phyloP scores from a whole-genome alignment of 2,329 filamentous ascomycete species.

The Aspergillus chevalieri region DNA sequence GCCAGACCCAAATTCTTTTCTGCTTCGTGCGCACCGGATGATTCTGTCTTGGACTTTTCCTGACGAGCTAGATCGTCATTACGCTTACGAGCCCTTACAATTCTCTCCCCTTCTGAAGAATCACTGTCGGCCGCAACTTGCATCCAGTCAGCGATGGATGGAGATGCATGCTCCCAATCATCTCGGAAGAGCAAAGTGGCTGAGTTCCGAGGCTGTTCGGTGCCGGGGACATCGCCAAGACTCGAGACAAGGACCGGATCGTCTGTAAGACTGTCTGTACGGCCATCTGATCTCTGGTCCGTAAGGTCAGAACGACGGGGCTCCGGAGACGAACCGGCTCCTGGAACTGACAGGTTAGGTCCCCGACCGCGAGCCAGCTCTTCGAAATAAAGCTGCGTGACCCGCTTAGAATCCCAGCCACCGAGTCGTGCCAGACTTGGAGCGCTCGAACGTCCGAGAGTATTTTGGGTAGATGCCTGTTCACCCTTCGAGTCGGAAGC shows the following conservation, averaged over 20 bases:
- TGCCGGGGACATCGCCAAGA: conserved; percentile 22
- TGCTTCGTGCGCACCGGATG: conserved; percentile 21
- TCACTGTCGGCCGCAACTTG: conserved; percentile 38
- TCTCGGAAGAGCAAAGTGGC: conserved; percentile 41
- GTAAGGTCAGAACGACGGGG: conserved; percentile 8
- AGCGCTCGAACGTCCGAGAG: conserved; percentile 42
- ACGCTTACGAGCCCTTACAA: conserved; percentile 2
- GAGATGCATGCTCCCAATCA: conserved; percentile 46
- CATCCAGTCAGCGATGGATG: conserved; percentile 46
- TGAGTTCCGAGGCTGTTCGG: conserved; percentile 24
- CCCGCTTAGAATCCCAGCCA: conserved; percentile 50
- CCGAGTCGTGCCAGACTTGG: conserved; percentile 49
- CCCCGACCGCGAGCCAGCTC: conserved; percentile 36
- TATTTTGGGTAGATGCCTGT: conserved; percentile 31
- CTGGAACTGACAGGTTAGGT: conserved; percentile 16
- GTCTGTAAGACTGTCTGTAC: conserved; percentile 25
- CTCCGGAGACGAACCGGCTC: conserved; percentile 18
- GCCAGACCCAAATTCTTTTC: conserved; percentile 39
- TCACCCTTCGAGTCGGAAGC: conserved; percentile 31
- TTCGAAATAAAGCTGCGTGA: conserved; percentile 51
- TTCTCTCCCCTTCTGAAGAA: conserved; percentile 26
- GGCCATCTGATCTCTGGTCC: conserved; percentile 11
- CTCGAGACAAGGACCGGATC: conserved; percentile 31
- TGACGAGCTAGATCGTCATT: conserved; percentile 20
- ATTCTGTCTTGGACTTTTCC: conserved; percentile 9